Base-by-base conservation (phyloP, 805 yeast species). In the Starmerella roubikii region DNA sequence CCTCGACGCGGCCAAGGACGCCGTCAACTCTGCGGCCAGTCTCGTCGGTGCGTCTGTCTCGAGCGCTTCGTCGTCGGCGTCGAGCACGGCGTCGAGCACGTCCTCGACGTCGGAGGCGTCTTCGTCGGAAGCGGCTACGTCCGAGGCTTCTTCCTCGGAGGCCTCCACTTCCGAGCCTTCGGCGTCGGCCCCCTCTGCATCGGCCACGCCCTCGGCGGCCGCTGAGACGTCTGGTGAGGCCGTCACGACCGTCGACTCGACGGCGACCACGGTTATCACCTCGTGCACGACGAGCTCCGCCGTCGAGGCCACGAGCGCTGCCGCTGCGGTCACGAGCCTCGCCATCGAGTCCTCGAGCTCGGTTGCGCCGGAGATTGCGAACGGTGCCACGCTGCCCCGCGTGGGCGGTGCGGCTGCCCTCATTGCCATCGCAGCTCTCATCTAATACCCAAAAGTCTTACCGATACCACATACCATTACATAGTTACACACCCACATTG, bases 1-100 rank as follows among this genome's bases (percentile, higher is more conserved):
- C 46, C 59, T 65, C 32, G 66, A 74, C 29, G 71, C 61, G 36
- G 95, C 94, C 44, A 64, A 63, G 52, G 44, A 67, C 24, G 68
- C 76, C 17, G 80, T 82, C 58, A 55, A 70, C 46, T 30, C 52
- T 12, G 45, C 46, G 29, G 55, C 54, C 28, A 36, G 32, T 22
- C 46, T 34, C 28, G 29, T 38, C 35, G 36, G 51, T 34, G 29
- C 51, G 8, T 19, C 38, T 13, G 23, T 23, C 22, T 15, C 40
- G n/a, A 6, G 36, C 13, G 36, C 38, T 20, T 6, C 39, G 13
- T 21, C 31, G 15, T 11, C 35, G 22, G 22, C 38, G 29, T n/a
- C 38, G 15, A 22, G 41, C 22, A 34, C 40, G 6, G 30, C 49
- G n/a, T 16, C 34, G 28, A 12, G 43, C 21, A 23, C 29, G 26